Evolutionary conservation across 768 basidiomycete species (phyloP), one percentile per base, ranked within the genome.

Genomic region (Tricholomella constricta): DNA sequence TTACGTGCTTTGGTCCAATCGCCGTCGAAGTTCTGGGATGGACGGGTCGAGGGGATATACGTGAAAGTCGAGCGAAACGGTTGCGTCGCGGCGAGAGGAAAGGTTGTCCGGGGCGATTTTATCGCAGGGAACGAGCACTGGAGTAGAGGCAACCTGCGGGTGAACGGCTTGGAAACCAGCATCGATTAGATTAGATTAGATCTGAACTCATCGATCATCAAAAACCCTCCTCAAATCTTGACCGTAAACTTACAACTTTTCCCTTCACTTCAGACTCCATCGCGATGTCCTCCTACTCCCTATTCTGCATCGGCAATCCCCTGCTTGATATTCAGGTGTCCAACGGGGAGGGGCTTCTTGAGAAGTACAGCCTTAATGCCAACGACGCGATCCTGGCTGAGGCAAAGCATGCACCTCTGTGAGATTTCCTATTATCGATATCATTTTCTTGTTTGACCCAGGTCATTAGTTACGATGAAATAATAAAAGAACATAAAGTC

Each of bases 351-450:
- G 78, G 78, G 27, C 80, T 98, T 36, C 78, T 98, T 51, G 76
- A 88, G 64, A 98, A 97, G 72, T 99, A 98, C 67, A 82, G 73
- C 54, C 82, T 99, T 64, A 91, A 92, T 66, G 79, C 94, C 48
- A 95, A 99, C 77, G 91, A 99, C 70, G 96, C 97, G 41, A 94
- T 98, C 70, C 82, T 99, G 51, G 96, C 95, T 2, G 88, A 87
- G 59, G 88, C 87, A 54, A 89, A 93, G 72, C 96, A 98, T 60
- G 73, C 79, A 51, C 78, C 85, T n/a, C 85, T 98, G 94, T 96
- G 61, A 61, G 86, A 65, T 31, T 34, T 48, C 41, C 19, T 12
- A 51, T 9, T 22, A 15, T 51, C 14, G 4, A 22, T 10, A 1
- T 40, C n/a, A 11, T n/a, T 34, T 31, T 38, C 23, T 36, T 46